Conservation (phyloP, 805 yeast genomes). For the Kazachstania kunashirensis region DNA sequence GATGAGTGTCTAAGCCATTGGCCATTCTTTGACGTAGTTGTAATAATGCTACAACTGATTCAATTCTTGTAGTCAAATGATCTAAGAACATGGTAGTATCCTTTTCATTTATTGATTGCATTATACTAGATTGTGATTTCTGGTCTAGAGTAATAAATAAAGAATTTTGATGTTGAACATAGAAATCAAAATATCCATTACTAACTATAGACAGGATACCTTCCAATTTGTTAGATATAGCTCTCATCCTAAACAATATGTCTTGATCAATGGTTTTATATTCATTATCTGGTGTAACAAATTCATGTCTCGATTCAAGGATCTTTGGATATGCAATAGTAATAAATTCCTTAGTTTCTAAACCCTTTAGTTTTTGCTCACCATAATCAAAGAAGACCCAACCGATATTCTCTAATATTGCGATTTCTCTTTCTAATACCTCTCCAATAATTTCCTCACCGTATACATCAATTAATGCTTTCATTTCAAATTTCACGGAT, state of each 20-base stretch:
- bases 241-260: constrained; percentile 42
- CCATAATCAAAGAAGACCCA: constrained; percentile 64
- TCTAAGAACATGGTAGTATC: constrained; percentile 52
- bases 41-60: constrained; percentile 42
- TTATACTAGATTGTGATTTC: constrained; percentile 14
- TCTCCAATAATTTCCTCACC: constrained; percentile 41
- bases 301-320: constrained; percentile 50
- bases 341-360: constrained; percentile 84
- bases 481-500: constrained; percentile 20
- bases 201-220: constrained; percentile 42
- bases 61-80: constrained; percentile 60
- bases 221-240: constrained; percentile 49
- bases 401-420: constrained; percentile 57
- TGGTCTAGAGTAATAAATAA: constrained; percentile 18
- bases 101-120: constrained; percentile 18
- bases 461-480: constrained; percentile 33
- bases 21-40: constrained; percentile 33
- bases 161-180: neutral
- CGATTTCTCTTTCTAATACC: constrained; percentile 55
- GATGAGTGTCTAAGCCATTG: constrained; percentile 13
- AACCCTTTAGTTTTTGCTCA: constrained; percentile 82
- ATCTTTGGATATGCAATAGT: constrained; percentile 67
- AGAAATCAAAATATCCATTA: constrained; percentile 30
- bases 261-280: constrained; percentile 29
- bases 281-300: constrained; percentile 28